phyloP scores from a whole-genome alignment of 1,139 yeast species.

The Sugiyamaella paludigena region DNA sequence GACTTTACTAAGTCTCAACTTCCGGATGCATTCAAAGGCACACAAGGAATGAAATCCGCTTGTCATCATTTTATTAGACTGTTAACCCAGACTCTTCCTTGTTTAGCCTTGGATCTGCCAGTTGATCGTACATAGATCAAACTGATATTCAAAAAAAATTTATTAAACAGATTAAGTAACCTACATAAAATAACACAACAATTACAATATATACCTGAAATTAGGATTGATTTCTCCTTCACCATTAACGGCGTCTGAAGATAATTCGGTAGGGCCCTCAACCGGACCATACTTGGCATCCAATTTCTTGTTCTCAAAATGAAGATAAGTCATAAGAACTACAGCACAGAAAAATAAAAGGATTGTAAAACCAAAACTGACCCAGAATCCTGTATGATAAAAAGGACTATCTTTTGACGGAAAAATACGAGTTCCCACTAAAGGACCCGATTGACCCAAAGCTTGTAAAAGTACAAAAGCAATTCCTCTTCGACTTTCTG shows the following conservation, averaged over 20 bases:
- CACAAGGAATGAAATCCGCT: no score
- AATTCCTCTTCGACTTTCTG: constrained; percentile 33
- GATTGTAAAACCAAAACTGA: constrained; percentile 28
- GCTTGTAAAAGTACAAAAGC: constrained; percentile 34
- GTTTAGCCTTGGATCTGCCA: no score
- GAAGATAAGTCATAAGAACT: constrained; percentile 23
- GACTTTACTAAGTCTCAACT: no score
- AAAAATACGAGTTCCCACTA: constrained; percentile 35
- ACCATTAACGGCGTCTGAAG: constrained; percentile 17
- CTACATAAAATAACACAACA: not conserved
- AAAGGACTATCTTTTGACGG: constrained; percentile 34
- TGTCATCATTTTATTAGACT: no score
- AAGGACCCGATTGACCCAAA: constrained; percentile 37
- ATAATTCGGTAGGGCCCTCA: constrained; percentile 11
- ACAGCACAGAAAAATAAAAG: constrained; percentile 26
- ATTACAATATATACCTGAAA: constrained; percentile 22
- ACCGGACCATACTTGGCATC: constrained; percentile 30
- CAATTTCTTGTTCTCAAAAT: constrained; percentile 25
- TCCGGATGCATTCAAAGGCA: no score
- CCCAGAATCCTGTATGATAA: constrained; percentile 33
- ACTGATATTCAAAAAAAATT: no score
- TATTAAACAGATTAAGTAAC: not conserved
- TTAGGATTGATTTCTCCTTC: constrained; percentile 25
- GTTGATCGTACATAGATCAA: no score
- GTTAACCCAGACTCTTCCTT: no score